Evolutionary conservation across 2,329 filamentous ascomycete species (phyloP), one percentile per base, ranked within the genome.

Genomic region (Colletotrichum endophyticum): DNA sequence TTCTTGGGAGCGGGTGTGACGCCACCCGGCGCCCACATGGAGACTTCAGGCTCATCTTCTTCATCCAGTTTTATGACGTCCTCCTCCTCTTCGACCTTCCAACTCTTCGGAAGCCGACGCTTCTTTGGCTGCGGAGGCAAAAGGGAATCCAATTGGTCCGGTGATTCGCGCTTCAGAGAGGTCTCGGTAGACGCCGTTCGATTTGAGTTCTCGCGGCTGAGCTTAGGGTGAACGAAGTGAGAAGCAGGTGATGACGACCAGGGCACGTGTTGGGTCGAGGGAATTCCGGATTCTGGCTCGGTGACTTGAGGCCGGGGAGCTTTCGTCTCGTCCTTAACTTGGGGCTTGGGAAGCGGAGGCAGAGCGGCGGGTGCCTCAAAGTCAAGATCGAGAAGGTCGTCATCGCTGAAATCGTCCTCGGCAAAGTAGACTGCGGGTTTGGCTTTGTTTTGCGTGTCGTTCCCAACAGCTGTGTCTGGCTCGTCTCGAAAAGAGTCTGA

Each of bases 341-440:
- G 39, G 79, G 82, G 67, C 76, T 78, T 78, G 16, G 73, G 73
- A 27, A 70, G 71, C 16, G 68, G 56, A 9, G 88, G 88, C 5
- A 91, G 87, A 3, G 90, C 87, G 2, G 87, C 84, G 0, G 93
- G 92, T 75, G 92, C 89, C 75, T 94, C 89, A 68, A 92, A 90
- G 78, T 96, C 91, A 25, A 94, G 84, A 77, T 95, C 94, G 28
- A 98, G 87, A 72, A 95, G 91, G 25, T 93, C 90, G 79, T 98
- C 96, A 82, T 96, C 95, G 80, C 95, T 95, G 79, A 98, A 97
- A 81, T 98, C 96, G 80, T 96, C 93, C 78, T 96, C 94, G 76
- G 92, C 91, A 78, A 96, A 94, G 76, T 90, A 91, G 12, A 94
- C 90, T 9, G 79, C 77, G 13, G 82, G 75, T 53, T 82, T 77